Conservation (phyloP, 768 basidiomycete species). For the Macrolepiota dolichaula region DNA sequence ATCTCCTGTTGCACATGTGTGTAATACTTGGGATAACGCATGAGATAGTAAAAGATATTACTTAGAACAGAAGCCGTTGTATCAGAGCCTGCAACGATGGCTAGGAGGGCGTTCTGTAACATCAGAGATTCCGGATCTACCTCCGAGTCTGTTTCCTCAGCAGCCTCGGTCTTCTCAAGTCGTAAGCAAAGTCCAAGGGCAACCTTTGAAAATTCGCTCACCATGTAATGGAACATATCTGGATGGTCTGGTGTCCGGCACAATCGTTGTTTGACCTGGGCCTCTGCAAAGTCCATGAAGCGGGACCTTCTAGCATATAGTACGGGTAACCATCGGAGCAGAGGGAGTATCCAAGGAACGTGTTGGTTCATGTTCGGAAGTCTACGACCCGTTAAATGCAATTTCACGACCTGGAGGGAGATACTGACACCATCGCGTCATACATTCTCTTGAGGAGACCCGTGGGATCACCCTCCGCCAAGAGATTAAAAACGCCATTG, state of each 20-base stretch:
- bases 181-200: background rate
- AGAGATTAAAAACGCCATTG: conserved; percentile 23
- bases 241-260: background rate
- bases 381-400: background rate
- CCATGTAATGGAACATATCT: background rate
- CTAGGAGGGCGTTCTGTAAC: background rate
- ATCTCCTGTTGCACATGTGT: conserved; percentile 22
- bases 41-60: conserved; percentile 24
- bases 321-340: background rate
- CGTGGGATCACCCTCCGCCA: conserved; percentile 23
- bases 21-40: conserved; percentile 19
- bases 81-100: background rate
- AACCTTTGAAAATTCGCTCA: background rate
- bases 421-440: conserved; percentile 20
- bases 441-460: conserved; percentile 21
- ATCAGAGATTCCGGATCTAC: background rate
- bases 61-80: background rate
- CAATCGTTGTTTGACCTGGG: background rate
- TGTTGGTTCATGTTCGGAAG: background rate
- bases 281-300: background rate
- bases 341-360: background rate
- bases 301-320: background rate
- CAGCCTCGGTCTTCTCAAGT: background rate
- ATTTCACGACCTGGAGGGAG: background rate
- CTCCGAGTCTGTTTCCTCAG: background rate